Evolutionary conservation across 768 basidiomycete genomes (phyloP).

Genomic region (Suillus discolor): DNA sequence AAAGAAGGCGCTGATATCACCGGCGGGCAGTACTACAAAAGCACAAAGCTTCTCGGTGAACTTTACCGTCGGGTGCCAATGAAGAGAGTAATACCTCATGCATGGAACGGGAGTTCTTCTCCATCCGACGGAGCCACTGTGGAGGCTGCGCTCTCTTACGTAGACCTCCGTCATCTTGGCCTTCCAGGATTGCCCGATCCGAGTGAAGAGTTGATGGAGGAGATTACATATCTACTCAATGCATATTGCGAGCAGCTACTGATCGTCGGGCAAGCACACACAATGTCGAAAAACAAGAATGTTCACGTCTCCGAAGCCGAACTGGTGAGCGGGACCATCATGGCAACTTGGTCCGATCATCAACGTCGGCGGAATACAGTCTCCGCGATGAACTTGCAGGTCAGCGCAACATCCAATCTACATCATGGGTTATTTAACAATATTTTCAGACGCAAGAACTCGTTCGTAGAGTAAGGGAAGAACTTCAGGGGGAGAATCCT

Average conservation of each 20-base stretch:
- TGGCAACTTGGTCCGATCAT: constrained; percentile 45
- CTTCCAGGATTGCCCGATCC: constrained; percentile 25
- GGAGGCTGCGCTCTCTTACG: constrained; percentile 23
- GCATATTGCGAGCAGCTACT: constrained; percentile 37
- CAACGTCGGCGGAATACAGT: constrained; percentile 42
- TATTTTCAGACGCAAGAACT: constrained; percentile 40
- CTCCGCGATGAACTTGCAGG: constrained; percentile 47
- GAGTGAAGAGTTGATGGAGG: constrained; percentile 31
- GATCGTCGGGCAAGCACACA: constrained; percentile 38
- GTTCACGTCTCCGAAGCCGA: constrained; percentile 41
- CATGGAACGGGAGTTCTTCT: constrained; percentile 17
- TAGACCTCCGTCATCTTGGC: constrained; percentile 32
- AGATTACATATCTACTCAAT: constrained; percentile 40
- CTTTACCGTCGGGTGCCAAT: constrained; percentile 56
- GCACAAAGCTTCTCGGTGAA: constrained; percentile 56
- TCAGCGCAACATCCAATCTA: constrained; percentile 16
- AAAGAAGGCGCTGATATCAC: constrained; percentile 50
- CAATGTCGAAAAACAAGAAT: constrained; percentile 39
- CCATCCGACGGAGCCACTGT: constrained; percentile 33
- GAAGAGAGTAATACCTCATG: constrained; percentile 31
- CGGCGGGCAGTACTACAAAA: constrained; percentile 46
- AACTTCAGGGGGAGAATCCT: constrained; percentile 25
- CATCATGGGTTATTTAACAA: neutral
- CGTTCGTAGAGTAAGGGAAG: constrained; percentile 36
- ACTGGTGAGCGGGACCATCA: constrained; percentile 48